Base-by-base conservation (phyloP, 495 filamentous ascomycete species). In the Chlorociboria aeruginascens region DNA sequence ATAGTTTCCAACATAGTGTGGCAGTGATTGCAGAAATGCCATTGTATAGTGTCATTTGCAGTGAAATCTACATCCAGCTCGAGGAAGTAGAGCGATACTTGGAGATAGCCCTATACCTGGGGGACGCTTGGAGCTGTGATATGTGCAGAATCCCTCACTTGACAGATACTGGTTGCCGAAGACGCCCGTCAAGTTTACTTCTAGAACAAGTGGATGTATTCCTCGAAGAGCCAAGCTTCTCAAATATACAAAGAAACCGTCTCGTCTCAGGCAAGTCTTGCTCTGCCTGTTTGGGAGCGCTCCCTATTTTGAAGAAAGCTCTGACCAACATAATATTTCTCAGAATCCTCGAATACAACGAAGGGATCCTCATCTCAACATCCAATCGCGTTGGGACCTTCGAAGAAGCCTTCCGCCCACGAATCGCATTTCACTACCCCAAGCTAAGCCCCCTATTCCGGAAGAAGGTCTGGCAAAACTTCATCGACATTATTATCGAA, bases 171-270 rank as follows among this genome's bases (percentile, higher is more conserved):
- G 45, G 14, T 28, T 32, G 14, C 53, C 34, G 85, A 8, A 8
- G 7, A n/a, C 13, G 57, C 2, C 60, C 57, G 11, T 77, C 86
- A 29, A 66, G 86, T 0, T 68, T 88, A 0, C 70, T 88, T 1
- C 58, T 83, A 88, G n/a, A n/a, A n/a, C n/a, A n/a, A 59, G 83
- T 82, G 20, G 83, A 87, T 54, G 81, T 87, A n/a, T 86, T 86
- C 66, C 65, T 87, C 11, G 83, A 86, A 65, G 68, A 77, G 40
- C 76, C 83, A 20, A 74, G 69, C 1, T 68, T 77, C 17, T 67
- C 74, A 43, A 80, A 89, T 53, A 72, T 89, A 47, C 69, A 74
- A 50, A 73, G 85, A 45, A 89, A 89, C 39, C 43, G 38, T 10
- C 28, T 52, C 8, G 50, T 52, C 3, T 52, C 50, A 28, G 40